A percentile compares a stretch with the other conserved stretches of the same genome.
phyloP scores from a whole-genome alignment of 192 early-diverging fungal species.

The Bifiguratus adelaidae region DNA sequence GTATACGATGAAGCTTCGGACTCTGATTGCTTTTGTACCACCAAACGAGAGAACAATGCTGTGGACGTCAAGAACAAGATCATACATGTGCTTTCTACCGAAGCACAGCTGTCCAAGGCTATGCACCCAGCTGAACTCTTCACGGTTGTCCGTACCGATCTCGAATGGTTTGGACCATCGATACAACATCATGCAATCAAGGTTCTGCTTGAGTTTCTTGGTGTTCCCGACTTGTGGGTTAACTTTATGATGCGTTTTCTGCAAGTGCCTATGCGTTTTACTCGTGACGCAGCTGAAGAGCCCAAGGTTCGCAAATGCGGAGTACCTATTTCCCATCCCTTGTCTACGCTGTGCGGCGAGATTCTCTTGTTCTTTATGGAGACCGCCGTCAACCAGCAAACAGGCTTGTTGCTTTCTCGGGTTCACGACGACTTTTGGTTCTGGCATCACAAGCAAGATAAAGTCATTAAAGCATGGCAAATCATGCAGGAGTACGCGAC shows the following conservation, averaged over 20 bases:
- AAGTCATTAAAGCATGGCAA: conserved; percentile 4
- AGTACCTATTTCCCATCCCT: conserved; percentile 4
- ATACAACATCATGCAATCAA: conserved; percentile 6
- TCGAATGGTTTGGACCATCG: conserved; percentile 17
- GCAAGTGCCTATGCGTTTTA: conserved; percentile 1
- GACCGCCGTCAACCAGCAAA: neutral
- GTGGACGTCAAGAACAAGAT: conserved; percentile 5
- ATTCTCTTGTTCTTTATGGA: conserved; percentile 4
- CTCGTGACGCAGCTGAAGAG: neutral
- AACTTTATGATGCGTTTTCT: conserved; percentile 5
- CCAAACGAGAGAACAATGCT: too few species aligned
- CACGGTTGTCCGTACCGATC: conserved; percentile 13
- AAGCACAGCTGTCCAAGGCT: conserved; percentile 3
- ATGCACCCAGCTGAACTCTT: conserved; percentile 1
- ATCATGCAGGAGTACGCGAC: neutral
- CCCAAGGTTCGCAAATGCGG: conserved; percentile 4
- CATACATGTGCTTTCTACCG: conserved; percentile 5
- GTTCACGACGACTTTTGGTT: conserved; percentile 11
- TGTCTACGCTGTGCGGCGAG: conserved; percentile 4
- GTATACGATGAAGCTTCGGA: neutral
- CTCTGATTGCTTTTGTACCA: too few species aligned
- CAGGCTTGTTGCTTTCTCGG: neutral
- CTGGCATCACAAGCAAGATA: conserved; percentile 3
- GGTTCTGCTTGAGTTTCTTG: conserved; percentile 2
- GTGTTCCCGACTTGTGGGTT: conserved; percentile 2